Conservation (phyloP, 2,329 filamentous ascomycete species). For the Neonectria punicea region DNA sequence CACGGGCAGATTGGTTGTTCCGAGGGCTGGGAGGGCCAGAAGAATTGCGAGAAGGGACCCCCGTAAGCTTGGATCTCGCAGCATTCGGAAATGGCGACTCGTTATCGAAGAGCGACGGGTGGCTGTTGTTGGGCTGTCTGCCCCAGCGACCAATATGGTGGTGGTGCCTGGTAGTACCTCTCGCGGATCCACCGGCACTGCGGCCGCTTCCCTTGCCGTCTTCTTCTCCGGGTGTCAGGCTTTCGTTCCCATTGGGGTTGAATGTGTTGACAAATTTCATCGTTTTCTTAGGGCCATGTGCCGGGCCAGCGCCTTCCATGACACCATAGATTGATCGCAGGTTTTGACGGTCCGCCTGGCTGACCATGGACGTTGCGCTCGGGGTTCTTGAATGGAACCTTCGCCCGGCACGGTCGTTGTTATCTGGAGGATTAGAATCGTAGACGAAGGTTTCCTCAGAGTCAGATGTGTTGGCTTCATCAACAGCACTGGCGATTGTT, state of each 20-base stretch:
- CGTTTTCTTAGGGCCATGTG: conserved; percentile 74
- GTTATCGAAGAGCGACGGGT: conserved; percentile 78
- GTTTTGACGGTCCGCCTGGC: conserved; percentile 70
- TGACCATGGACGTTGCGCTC: conserved; percentile 86
- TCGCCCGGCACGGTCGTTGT: conserved; percentile 66
- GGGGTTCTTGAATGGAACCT: conserved; percentile 94
- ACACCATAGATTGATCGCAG: conserved; percentile 74
- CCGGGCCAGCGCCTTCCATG: conserved; percentile 66
- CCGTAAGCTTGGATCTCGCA: conserved; percentile 70
- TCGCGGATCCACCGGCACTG: conserved; percentile 69
- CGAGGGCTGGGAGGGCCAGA: conserved; percentile 78
- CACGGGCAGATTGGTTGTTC: conserved; percentile 54
- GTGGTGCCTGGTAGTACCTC: conserved; percentile 78
- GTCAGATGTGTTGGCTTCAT: conserved; percentile 95
- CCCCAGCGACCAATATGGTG: conserved; percentile 80
- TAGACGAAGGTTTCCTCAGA: conserved; percentile 99
- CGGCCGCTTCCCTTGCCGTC: conserved; percentile 72
- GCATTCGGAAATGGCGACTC: conserved; percentile 82
- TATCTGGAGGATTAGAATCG: conserved; percentile 91
- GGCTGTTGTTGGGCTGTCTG: conserved; percentile 72
- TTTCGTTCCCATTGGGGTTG: conserved; percentile 66
- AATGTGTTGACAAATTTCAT: conserved; percentile 96
- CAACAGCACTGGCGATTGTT: conserved; percentile 94
- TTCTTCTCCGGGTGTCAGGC: conserved; percentile 68
- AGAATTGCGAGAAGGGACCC: conserved; percentile 66